phyloP scores from a whole-genome alignment of 1,284 basidiomycete genomes.

The Puccinia brachypodii region DNA sequence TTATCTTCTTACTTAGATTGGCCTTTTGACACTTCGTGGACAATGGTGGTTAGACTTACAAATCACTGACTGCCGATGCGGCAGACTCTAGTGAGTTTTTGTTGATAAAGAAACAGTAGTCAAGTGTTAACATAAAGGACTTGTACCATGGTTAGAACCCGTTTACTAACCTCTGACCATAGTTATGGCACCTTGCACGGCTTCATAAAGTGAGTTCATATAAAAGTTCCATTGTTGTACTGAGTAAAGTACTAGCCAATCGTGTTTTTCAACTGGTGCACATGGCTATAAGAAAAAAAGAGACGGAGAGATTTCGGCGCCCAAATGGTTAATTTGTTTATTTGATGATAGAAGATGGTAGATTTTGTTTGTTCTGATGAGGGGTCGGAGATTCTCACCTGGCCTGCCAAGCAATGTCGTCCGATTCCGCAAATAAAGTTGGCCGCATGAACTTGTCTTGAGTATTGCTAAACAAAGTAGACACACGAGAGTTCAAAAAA shows the following conservation, averaged over 20 bases:
- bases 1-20: too few relatives aligned
- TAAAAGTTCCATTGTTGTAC: conserved; percentile 47
- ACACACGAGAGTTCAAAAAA: not conserved
- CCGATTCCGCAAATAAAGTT: conserved; percentile 46
- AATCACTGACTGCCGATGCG: conserved; percentile 21
- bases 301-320: not conserved
- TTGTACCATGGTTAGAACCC: not conserved
- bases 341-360: not conserved
- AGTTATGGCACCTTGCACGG: conserved; percentile 24
- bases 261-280: conserved; percentile 18
- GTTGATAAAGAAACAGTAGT: not conserved
- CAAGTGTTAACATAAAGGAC: not conserved
- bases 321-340: not conserved
- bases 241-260: conserved; percentile 43
- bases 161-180: conserved; percentile 41
- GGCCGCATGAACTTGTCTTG: conserved; percentile 32
- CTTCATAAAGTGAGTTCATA: conserved; percentile 45
- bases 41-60: conserved; percentile 36
- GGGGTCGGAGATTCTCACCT: conserved; percentile 4
- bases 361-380: not conserved
- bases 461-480: conserved; percentile 20
- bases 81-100: conserved; percentile 8
- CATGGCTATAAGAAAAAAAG: conserved; percentile 20
- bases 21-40: too few relatives aligned
- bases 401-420: conserved; percentile 35